phyloP scores from a whole-genome alignment of 2,329 filamentous ascomycete genomes.

The Balansia obtecta region DNA sequence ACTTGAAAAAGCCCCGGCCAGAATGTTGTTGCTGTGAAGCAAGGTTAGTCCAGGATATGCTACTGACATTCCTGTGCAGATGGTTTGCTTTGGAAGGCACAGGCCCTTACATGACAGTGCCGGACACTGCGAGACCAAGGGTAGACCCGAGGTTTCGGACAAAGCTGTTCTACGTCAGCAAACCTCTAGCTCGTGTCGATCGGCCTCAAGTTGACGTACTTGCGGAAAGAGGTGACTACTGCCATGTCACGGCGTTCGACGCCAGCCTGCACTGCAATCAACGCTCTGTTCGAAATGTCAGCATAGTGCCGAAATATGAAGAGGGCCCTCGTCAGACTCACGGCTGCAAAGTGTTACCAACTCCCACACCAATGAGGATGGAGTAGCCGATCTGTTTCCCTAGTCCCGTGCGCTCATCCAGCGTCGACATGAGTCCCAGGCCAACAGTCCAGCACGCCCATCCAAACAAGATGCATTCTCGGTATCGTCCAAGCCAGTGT shows the following conservation, averaged over 20 bases:
- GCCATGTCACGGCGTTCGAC: constrained; percentile 36
- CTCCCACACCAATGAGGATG: constrained; percentile 37
- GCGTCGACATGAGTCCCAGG: constrained; percentile 38
- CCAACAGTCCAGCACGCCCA: constrained; percentile 40
- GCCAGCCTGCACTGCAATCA: constrained; percentile 43
- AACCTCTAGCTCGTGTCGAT: not conserved
- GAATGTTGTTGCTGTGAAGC: constrained; percentile 23
- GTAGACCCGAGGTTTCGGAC: constrained; percentile 27
- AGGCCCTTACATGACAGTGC: constrained; percentile 22
- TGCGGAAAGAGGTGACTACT: constrained; percentile 30
- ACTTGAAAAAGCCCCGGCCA: constrained; percentile 17
- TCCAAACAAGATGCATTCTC: constrained; percentile 40
- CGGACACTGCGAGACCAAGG: constrained; percentile 26
- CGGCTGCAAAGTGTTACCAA: constrained; percentile 40
- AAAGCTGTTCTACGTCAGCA: constrained; percentile 16
- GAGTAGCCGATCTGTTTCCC: constrained; percentile 43
- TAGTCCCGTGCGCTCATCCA: constrained; percentile 32
- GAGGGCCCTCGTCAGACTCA: constrained; percentile 12
- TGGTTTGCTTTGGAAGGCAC: too few species aligned
- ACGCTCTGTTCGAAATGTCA: constrained; percentile 14
- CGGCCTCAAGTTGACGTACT: constrained; percentile 16
- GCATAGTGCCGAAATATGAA: not conserved
- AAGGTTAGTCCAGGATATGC: not conserved
- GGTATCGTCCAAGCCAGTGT: constrained; percentile 38
- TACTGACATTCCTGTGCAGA: too few species aligned